Evolutionary conservation across 106 monocot species (phyloP).

Genomic region (Posidonia australis): DNA sequence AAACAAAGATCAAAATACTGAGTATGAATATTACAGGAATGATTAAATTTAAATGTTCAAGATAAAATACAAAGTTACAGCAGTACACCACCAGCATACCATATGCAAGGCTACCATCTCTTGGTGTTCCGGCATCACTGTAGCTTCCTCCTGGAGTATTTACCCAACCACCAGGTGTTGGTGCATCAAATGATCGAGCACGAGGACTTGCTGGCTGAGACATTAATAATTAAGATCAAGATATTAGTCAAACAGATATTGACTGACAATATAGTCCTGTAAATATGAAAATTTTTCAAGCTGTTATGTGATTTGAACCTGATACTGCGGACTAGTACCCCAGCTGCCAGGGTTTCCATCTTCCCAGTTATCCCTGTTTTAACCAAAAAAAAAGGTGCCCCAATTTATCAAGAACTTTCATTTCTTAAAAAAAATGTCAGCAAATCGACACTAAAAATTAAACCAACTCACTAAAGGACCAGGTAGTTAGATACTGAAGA

Average conservation of each 20-base stretch:
- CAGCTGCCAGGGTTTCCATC: constrained; percentile 92
- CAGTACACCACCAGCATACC: constrained; percentile 21
- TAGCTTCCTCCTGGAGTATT: constrained; percentile 90
- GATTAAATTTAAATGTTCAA: no score
- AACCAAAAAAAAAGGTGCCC: neutral
- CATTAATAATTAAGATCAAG: neutral
- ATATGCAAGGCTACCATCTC: constrained; percentile 55
- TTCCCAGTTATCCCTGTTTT: constrained; percentile 85
- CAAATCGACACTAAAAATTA: no score
- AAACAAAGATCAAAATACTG: neutral
- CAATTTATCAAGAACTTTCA: no score
- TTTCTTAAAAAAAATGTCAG: no score
- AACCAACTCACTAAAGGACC: no score
- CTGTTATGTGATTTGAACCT: constrained; percentile 51
- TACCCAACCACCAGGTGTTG: constrained; percentile 94
- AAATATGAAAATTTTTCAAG: neutral
- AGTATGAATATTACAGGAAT: no score
- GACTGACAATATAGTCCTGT: neutral
- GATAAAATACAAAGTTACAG: no score
- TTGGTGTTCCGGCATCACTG: constrained; percentile 70
- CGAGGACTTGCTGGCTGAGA: constrained; percentile 80
- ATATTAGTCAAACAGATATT: neutral
- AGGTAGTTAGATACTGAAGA: no score
- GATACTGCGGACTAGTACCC: constrained; percentile 83
- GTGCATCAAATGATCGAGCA: constrained; percentile 79